phyloP scores from a whole-genome alignment of 306 rosid species.

The Amphicarpaea edgeworthii region DNA sequence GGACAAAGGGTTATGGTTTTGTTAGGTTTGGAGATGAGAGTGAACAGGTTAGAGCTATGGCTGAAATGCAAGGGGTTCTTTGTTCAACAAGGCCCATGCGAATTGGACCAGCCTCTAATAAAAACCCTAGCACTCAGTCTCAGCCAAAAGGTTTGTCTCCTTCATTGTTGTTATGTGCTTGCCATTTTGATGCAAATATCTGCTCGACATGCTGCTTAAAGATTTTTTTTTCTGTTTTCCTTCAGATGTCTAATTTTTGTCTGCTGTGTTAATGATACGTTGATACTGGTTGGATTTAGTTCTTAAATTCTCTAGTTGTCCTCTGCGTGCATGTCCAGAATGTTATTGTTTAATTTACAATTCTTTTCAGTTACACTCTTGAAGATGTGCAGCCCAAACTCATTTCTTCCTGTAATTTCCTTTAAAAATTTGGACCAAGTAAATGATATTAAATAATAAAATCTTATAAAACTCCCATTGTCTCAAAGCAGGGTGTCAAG shows the following conservation, averaged over 20 bases:
- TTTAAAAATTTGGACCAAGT: slow-evolving; percentile 65
- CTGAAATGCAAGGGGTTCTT: slow-evolving; percentile 95
- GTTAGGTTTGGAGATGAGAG: slow-evolving; percentile 89
- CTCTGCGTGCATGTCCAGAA: slow-evolving; percentile 19
- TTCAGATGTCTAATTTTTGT: neutral
- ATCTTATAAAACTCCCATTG: slow-evolving; percentile 86
- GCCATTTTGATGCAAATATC: neutral
- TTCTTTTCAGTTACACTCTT: slow-evolving; percentile 57
- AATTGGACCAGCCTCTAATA: slow-evolving; percentile 95
- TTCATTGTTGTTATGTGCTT: slow-evolving; percentile 2
- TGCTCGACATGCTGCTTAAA: slow-evolving; percentile 13
- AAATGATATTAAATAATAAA: slow-evolving; percentile 61
- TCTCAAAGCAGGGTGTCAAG: slow-evolving; percentile 97
- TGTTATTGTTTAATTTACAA: slow-evolving; percentile 29
- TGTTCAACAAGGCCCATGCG: slow-evolving; percentile 97
- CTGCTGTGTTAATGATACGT: neutral
- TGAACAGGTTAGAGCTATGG: slow-evolving; percentile 87
- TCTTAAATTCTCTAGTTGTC: slow-evolving; percentile 22
- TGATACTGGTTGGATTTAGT: slow-evolving; percentile 5
- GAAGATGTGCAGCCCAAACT: slow-evolving; percentile 64
- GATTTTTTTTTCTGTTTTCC: neutral
- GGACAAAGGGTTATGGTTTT: slow-evolving; percentile 96
- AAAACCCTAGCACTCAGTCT: slow-evolving; percentile 78
- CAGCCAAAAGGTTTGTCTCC: slow-evolving; percentile 81
- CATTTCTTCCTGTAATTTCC: slow-evolving; percentile 69